Percentiles rank a stretch among this genome's conserved stretches.
Evolutionary conservation across 1,284 basidiomycete species (phyloP).

Genomic region (Chalciporus sp.): DNA sequence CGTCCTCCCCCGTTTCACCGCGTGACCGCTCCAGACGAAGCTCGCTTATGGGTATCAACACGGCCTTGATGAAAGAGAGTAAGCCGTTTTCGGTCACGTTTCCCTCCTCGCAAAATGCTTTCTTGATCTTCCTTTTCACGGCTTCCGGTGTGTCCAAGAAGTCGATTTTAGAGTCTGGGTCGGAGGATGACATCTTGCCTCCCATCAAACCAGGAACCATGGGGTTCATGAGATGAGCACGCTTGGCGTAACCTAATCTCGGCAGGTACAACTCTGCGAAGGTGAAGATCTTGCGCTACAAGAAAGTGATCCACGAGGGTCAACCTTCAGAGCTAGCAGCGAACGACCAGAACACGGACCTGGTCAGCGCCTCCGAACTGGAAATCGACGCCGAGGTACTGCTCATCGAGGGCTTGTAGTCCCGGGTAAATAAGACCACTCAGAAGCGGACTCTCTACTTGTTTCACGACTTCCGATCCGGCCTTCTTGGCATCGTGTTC

Average conservation of each 20-base stretch:
- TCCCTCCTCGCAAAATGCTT: slow-evolving; percentile 95
- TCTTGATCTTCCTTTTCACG: slow-evolving; percentile 89
- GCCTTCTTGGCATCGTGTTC: slow-evolving; percentile 98
- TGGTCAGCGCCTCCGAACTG: slow-evolving; percentile 99
- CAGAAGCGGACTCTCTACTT: slow-evolving; percentile 90
- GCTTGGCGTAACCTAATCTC: slow-evolving; percentile 90
- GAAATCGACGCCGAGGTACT: slow-evolving; percentile 95
- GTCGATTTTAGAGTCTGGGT: slow-evolving; percentile 97
- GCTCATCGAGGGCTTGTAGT: slow-evolving; percentile 95
- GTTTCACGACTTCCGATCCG: slow-evolving; percentile 99
- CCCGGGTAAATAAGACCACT: slow-evolving; percentile 96
- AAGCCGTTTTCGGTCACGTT: slow-evolving; percentile 90
- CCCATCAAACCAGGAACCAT: slow-evolving; percentile 98
- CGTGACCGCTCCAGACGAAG: slow-evolving; percentile 63
- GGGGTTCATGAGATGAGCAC: slow-evolving; percentile 96
- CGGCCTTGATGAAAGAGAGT: slow-evolving; percentile 86
- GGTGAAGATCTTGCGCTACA: slow-evolving; percentile 96
- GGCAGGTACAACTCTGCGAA: slow-evolving; percentile 97
- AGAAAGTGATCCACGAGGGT: not conserved
- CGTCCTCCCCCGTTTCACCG: slow-evolving; percentile 43
- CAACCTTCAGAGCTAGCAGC: slow-evolving; percentile 3
- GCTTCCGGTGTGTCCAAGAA: slow-evolving; percentile 89
- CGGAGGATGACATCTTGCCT: slow-evolving; percentile 99
- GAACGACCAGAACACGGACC: slow-evolving; percentile 45
- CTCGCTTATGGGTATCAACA: slow-evolving; percentile 87